Percentiles rank a stretch among this genome's conserved stretches.
These are phyloP conservation scores for Taphrina sp. DNA, from an alignment of 1,139 yeast species.

Conservation along the genomic window DNA sequence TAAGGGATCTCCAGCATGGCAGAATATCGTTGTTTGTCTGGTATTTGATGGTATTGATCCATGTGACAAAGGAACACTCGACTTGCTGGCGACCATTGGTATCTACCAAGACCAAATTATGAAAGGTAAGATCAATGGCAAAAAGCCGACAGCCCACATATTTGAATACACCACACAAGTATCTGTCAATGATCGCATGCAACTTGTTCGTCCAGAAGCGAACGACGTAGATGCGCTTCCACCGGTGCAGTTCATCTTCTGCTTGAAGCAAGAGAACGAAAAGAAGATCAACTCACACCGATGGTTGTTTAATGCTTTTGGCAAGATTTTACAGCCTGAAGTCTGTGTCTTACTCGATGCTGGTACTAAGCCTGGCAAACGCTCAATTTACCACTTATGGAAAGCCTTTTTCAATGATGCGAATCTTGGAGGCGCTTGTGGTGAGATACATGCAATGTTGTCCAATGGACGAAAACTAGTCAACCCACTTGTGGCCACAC, in stretches of 20 bases:
- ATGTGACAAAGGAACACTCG: conserved; percentile 76
- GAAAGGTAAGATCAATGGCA: conserved; percentile 80
- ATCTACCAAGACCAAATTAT: conserved; percentile 94
- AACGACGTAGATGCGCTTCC: conserved; percentile 60
- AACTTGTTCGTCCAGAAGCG: conserved; percentile 53
- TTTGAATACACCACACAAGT: conserved; percentile 61
- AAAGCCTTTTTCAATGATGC: conserved; percentile 81
- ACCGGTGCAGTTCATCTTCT: conserved; percentile 85
- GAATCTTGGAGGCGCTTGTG: conserved; percentile 92
- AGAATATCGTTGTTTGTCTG: conserved; percentile 82
- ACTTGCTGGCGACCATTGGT: conserved; percentile 85
- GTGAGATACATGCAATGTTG: conserved; percentile 86
- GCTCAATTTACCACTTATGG: conserved; percentile 81
- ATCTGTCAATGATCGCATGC: conserved; percentile 55
- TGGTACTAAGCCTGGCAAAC: conserved; percentile 88
- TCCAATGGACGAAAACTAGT: conserved; percentile 64
- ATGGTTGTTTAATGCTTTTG: conserved; percentile 93
- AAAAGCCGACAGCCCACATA: conserved; percentile 84
- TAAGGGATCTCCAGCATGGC: conserved; percentile 91
- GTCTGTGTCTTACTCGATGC: conserved; percentile 84
- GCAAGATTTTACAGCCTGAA: conserved; percentile 81
- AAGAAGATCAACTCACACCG: conserved; percentile 93
- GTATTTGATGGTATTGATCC: conserved; percentile 92
- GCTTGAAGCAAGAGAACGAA: conserved; percentile 82
- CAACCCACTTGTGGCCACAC: conserved; percentile 87